phyloP scores from a whole-genome alignment of 371 early-diverging fungal genomes.

The Basidiobolus meristosporus region DNA sequence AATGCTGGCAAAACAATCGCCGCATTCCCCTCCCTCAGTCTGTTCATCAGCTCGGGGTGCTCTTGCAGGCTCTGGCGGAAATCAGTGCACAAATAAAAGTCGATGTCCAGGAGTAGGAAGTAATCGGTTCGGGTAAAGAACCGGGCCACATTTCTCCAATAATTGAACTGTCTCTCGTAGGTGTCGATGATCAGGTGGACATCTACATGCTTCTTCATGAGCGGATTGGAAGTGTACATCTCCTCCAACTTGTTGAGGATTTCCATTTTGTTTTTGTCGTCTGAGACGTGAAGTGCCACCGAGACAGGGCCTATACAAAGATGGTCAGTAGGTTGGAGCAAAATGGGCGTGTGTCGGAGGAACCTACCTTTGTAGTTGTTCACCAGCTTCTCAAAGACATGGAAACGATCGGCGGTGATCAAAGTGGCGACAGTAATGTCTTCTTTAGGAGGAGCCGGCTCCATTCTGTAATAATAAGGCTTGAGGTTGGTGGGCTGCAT shows the following conservation, averaged over 20 bases:
- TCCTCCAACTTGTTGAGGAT: conserved; percentile 23
- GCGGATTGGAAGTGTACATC: conserved; percentile 22
- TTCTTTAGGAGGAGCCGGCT: conserved; percentile 19
- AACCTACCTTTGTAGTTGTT: conserved; percentile 28
- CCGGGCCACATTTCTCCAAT: conserved; percentile 51
- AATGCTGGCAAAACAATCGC: conserved; percentile 45
- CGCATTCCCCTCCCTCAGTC: conserved; percentile 17
- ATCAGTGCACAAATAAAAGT: conserved; percentile 42
- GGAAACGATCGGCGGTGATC: conserved; percentile 22
- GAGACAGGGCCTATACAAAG: conserved; percentile 26
- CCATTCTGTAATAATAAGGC: conserved; percentile 33
- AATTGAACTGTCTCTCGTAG: conserved; percentile 46
- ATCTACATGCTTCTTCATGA: conserved; percentile 33
- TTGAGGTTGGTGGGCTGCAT: conserved; percentile 40
- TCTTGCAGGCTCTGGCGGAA: conserved; percentile 20
- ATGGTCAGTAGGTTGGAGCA: not conserved
- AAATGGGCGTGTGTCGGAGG: not conserved
- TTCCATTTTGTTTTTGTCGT: conserved; percentile 18
- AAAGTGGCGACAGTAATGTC: conserved; percentile 32
- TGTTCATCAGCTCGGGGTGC: conserved; percentile 13
- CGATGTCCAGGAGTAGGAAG: conserved; percentile 50
- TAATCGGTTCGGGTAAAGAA: conserved; percentile 43
- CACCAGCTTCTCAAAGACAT: conserved; percentile 25
- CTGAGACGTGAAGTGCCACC: conserved; percentile 36
- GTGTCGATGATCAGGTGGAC: conserved; percentile 36